Conservation (phyloP, 1,139 yeast species). For the Pneumocystis wakefieldiae region DNA sequence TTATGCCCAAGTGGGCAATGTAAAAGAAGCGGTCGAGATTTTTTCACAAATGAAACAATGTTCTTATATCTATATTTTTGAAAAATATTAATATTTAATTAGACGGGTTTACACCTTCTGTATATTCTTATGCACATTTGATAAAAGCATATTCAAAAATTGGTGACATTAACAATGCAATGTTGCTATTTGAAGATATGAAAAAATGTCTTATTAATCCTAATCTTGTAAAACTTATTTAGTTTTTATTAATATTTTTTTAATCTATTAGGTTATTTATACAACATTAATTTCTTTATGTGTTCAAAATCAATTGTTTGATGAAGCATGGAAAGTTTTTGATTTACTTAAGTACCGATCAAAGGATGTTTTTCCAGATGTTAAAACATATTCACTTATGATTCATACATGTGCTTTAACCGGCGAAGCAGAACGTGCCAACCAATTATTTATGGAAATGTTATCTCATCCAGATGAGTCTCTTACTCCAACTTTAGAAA, state of each 20-base stretch:
- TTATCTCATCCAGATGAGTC: constrained; percentile 1
- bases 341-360: constrained; percentile 8
- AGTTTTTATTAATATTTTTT: background rate
- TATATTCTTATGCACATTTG: constrained; percentile 10
- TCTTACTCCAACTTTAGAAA: constrained; percentile 7
- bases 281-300: constrained; percentile 10
- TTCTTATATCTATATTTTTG: background rate
- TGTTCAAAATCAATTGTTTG: constrained; percentile 4
- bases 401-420: constrained; percentile 8
- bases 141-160: constrained; percentile 8
- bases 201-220: constrained; percentile 8
- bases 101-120: constrained; percentile 7
- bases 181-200: constrained; percentile 9
- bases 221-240: constrained; percentile 4
- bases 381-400: constrained; percentile 10
- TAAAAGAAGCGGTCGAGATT: constrained; percentile 3
- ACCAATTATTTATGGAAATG: constrained; percentile 9
- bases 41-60: constrained; percentile 2
- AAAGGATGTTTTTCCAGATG: constrained; percentile 7
- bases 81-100: background rate
- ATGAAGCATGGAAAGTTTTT: constrained; percentile 7
- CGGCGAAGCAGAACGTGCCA: constrained; percentile 10
- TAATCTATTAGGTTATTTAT: background rate
- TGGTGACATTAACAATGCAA: constrained; percentile 1
- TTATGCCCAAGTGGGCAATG: constrained; percentile 5